Percentiles rank a stretch among this genome's conserved stretches.
phyloP scores from a whole-genome alignment of 2,329 filamentous ascomycete species.

The Phoma sp. region DNA sequence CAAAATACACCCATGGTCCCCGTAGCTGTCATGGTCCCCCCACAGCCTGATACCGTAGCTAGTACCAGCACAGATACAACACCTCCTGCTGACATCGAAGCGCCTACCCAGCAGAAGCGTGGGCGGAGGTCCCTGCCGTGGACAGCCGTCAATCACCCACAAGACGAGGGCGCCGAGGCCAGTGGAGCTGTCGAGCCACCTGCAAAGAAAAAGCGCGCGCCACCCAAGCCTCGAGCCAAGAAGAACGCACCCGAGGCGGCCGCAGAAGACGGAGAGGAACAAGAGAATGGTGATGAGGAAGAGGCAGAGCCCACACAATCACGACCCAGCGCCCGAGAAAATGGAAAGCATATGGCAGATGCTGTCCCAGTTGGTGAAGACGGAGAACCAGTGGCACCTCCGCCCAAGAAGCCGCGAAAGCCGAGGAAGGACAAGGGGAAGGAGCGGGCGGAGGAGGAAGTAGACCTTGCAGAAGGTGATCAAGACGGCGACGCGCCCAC shows the following conservation, averaged over 20 bases:
- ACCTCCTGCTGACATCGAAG: neutral
- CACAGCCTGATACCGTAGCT: neutral
- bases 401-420: slow-evolving; percentile 38
- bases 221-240: slow-evolving; percentile 20
- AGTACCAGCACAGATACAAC: neutral
- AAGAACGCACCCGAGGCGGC: slow-evolving; percentile 3
- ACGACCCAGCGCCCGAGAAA: slow-evolving; percentile 24
- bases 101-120: slow-evolving; percentile 15
- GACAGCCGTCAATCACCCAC: slow-evolving; percentile 39
- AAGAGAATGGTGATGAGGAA: slow-evolving; percentile 17
- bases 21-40: slow-evolving; percentile 12
- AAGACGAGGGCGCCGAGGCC: slow-evolving; percentile 20
- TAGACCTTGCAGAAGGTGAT: slow-evolving; percentile 16
- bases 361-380: slow-evolving; percentile 15
- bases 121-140: slow-evolving; percentile 28
- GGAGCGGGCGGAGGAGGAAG: slow-evolving; percentile 7
- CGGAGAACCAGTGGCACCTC: slow-evolving; percentile 18
- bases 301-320: slow-evolving; percentile 19
- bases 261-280: slow-evolving; percentile 6
- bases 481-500: slow-evolving; percentile 18
- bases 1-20: slow-evolving; percentile 4
- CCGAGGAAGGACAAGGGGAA: slow-evolving; percentile 35
- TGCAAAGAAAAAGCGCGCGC: slow-evolving; percentile 21
- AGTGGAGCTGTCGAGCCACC: slow-evolving; percentile 8
- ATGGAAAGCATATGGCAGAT: slow-evolving; percentile 25